Evolutionary conservation across 768 basidiomycete species (phyloP).

Genomic region (Lactifluus volemus): DNA sequence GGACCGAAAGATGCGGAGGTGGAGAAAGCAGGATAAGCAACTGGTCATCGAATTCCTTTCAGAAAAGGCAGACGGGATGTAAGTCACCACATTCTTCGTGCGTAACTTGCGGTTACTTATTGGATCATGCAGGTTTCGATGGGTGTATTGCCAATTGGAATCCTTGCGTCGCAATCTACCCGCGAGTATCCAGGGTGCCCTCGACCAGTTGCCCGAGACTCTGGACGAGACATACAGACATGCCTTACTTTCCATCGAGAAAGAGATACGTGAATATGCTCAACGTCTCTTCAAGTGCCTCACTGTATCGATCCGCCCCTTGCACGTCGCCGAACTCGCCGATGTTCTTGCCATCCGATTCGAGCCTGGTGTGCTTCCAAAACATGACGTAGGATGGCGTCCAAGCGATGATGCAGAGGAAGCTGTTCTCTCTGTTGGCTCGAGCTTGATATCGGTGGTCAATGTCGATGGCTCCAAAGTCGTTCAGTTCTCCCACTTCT

Average conservation of each 20-base stretch:
- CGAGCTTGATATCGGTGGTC: background rate
- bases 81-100: background rate
- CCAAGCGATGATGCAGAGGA: background rate
- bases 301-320: background rate
- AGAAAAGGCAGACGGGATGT: background rate
- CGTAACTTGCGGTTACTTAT: background rate
- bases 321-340: background rate
- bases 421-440: constrained; percentile 1
- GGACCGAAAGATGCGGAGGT: background rate
- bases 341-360: background rate
- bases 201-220: background rate
- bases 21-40: background rate
- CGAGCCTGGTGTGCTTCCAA: background rate
- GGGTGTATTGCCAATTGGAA: background rate
- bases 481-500: constrained; percentile 5
- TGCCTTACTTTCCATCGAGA: background rate
- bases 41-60: background rate
- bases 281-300: background rate
- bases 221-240: constrained; percentile 1
- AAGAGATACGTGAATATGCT: background rate
- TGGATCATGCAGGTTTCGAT: background rate
- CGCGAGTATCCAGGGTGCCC: background rate
- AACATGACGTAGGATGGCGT: background rate
- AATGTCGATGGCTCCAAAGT: background rate
- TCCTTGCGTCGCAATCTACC: background rate